Evolutionary conservation across 2,329 filamentous ascomycete species (phyloP), one percentile per base, ranked within the genome.

Genomic region (Endoconidiophora polonica): DNA sequence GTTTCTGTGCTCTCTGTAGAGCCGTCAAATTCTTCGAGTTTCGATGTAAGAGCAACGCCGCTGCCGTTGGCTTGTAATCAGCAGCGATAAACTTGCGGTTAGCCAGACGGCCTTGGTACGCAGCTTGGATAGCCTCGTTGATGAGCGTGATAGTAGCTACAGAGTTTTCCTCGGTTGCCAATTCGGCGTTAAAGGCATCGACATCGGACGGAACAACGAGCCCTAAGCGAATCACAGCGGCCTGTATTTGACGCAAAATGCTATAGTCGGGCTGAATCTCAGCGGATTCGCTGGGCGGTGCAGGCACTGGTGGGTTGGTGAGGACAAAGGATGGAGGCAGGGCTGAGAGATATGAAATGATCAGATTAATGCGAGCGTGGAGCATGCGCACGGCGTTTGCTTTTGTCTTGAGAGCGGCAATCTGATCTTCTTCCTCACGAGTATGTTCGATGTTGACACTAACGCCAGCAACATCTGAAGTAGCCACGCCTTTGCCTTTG

Each of bases 361-460:
- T 74, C 50, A 90, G 73, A 42, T 75, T 72, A 57, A 91, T 77
- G 46, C 85, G 78, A 5, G 80, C 77, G 59, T 90, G 81, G 24
- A 98, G 77, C 79, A 94, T 95, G 66, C 87, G 90, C 60, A 95
- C 82, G 23, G 91, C 88, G 64, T 95, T 96, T 55, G 83, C 76
- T 59, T 94, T 94, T 54, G 87, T 83, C 24, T 81, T 91, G 20
- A 98, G 76, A 14, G 75, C 68, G 23, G 75, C 70, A 50, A 81
- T 69, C 60, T 74, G 68, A 61, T 81, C 76, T 49, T 79, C 72
- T 54, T 81, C 77, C 54, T 76, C 75, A 16, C 68, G 64, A 0
- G 70, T 72, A n/a, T 81, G 65, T 14, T 71, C 67, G 9, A 42
- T 37, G 9, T 44, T 48, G 10, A 12, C 29, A 33, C 9, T 33